phyloP scores from a whole-genome alignment of 768 basidiomycete genomes.

The Termitomyces sp. region DNA sequence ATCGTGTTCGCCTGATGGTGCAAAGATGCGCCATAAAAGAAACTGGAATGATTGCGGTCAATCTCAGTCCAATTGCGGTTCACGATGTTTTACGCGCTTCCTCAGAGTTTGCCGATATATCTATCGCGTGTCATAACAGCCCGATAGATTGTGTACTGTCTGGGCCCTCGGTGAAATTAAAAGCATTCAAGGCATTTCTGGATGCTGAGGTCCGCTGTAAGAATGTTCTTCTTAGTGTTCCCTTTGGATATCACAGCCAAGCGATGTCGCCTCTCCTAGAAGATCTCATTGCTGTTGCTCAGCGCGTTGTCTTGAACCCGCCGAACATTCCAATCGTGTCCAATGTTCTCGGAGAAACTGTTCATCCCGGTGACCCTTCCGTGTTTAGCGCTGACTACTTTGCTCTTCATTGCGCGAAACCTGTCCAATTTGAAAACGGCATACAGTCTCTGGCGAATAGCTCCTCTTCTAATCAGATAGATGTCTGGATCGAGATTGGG shows the following conservation, averaged over 20 bases:
- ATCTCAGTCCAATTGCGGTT: conserved; percentile 28
- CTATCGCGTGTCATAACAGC: conserved; percentile 61
- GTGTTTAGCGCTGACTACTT: conserved; percentile 51
- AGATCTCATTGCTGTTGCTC: conserved; percentile 38
- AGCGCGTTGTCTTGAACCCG: conserved; percentile 29
- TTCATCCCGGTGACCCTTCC: conserved; percentile 43
- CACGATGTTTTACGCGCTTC: conserved; percentile 28
- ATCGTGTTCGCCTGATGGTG: conserved; percentile 52
- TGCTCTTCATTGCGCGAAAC: conserved; percentile 49
- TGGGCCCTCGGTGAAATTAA: conserved; percentile 42
- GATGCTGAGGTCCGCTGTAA: conserved; percentile 30
- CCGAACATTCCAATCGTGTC: conserved; percentile 61
- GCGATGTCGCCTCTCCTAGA: conserved; percentile 54
- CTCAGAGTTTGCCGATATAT: conserved; percentile 28
- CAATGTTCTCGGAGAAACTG: conserved; percentile 47
- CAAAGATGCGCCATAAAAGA: conserved; percentile 34
- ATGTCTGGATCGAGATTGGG: conserved; percentile 63
- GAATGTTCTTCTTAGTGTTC: conserved; percentile 40
- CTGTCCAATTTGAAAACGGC: conserved; percentile 51
- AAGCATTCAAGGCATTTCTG: conserved; percentile 34
- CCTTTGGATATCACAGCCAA: conserved; percentile 63
- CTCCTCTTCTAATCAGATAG: conserved; percentile 22
- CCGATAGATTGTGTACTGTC: conserved; percentile 52
- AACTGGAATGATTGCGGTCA: conserved; percentile 62
- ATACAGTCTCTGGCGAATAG: conserved; percentile 32